phyloP scores from a whole-genome alignment of 1,284 basidiomycete genomes.

The Hymenochaete sp. region DNA sequence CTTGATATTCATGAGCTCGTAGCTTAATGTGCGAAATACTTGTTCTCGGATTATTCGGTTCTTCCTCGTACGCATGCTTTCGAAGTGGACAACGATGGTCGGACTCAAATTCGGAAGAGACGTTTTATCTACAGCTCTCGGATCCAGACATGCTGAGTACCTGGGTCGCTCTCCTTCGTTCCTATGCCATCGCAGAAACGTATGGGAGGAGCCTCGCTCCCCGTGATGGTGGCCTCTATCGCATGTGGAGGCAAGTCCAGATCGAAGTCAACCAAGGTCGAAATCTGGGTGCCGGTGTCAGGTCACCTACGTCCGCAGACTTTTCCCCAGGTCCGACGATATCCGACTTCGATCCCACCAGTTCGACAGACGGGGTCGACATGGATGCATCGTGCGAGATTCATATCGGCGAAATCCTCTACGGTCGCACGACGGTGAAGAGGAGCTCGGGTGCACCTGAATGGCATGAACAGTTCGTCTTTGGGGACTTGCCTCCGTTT shows the following conservation, averaged over 20 bases:
- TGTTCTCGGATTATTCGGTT: conserved; percentile 6
- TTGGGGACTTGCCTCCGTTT: conserved; percentile 65
- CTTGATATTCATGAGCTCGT: no score
- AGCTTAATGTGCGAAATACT: no score
- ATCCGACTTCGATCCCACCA: conserved; percentile 18
- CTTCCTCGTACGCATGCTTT: conserved; percentile 4
- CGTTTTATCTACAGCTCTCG: conserved; percentile 60
- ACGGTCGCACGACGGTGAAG: conserved; percentile 65
- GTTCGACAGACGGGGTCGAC: conserved; percentile 47
- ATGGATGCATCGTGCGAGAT: conserved; percentile 66
- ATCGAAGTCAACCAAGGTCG: conserved; percentile 61
- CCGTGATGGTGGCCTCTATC: conserved; percentile 64
- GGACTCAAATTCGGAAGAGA: conserved; percentile 46
- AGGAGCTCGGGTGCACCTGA: conserved; percentile 55
- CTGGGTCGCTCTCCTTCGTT: conserved; percentile 68
- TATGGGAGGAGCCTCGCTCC: conserved; percentile 53
- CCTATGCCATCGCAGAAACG: conserved; percentile 68
- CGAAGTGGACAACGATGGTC: conserved; percentile 54
- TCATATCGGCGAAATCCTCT: conserved; percentile 50
- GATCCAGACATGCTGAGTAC: conserved; percentile 51
- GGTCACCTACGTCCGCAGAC: no score
- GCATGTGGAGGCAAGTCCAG: conserved; percentile 77
- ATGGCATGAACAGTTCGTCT: conserved; percentile 73
- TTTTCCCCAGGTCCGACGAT: conserved; percentile 20
- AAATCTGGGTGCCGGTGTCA: conserved; percentile 58